Conservation (phyloP, 2,329 filamentous ascomycete species). For the Zasmidium citrigriseum region DNA sequence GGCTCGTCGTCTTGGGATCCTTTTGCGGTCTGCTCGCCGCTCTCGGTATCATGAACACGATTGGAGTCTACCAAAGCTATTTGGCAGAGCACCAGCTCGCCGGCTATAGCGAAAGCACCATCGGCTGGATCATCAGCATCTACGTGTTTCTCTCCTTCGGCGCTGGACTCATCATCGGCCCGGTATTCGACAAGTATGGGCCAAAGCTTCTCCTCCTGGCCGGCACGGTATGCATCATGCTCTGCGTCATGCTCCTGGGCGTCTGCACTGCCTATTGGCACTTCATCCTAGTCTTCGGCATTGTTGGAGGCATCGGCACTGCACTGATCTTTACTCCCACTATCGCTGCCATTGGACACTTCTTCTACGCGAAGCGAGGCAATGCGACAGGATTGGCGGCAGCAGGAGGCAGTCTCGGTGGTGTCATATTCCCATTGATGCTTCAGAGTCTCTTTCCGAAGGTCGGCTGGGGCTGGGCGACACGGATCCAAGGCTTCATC, state of each 20-base stretch:
- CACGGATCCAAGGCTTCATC: slow-evolving; percentile 46
- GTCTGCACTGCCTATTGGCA: slow-evolving; percentile 53
- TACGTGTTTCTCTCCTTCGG: slow-evolving; percentile 33
- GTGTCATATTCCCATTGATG: slow-evolving; percentile 48
- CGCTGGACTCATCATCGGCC: slow-evolving; percentile 28
- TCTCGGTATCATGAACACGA: slow-evolving; percentile 46
- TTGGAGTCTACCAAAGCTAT: slow-evolving; percentile 40
- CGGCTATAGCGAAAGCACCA: slow-evolving; percentile 20
- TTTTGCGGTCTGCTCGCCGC: slow-evolving; percentile 52
- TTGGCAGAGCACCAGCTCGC: slow-evolving; percentile 25
- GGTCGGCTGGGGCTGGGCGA: slow-evolving; percentile 49
- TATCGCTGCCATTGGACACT: slow-evolving; percentile 77
- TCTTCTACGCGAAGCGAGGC: slow-evolving; percentile 72
- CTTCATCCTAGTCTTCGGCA: slow-evolving; percentile 64
- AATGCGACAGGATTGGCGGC: slow-evolving; percentile 78
- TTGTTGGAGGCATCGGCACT: slow-evolving; percentile 70
- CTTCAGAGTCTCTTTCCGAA: slow-evolving; percentile 41
- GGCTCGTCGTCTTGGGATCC: slow-evolving; percentile 82
- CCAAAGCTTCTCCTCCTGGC: slow-evolving; percentile 62
- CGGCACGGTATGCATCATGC: slow-evolving; percentile 64
- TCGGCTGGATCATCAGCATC: slow-evolving; percentile 32
- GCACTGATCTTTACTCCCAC: slow-evolving; percentile 82
- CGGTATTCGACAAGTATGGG: slow-evolving; percentile 30
- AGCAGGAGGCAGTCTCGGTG: slow-evolving; percentile 59
- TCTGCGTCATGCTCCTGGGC: slow-evolving; percentile 66